Evolutionary conservation across 1,284 basidiomycete species (phyloP), one percentile per base, ranked within the genome.

Genomic region (Cutaneotrichosporon mucoides): DNA sequence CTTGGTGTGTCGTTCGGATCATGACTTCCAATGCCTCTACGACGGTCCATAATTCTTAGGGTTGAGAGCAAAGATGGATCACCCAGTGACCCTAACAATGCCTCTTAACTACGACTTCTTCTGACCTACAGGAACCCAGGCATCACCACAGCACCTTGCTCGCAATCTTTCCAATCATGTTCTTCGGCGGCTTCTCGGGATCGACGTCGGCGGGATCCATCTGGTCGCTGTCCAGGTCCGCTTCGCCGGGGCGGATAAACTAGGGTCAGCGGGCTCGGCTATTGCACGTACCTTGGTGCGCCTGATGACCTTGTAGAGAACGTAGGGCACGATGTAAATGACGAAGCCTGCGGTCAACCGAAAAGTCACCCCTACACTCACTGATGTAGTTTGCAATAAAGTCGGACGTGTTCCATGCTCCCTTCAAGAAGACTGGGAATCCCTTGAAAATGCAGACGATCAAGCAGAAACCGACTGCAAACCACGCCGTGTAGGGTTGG

Each of bases 91-190:
- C n/a, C n/a, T n/a, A n/a, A n/a, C n/a, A n/a, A n/a, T n/a, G n/a
- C n/a, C n/a, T n/a, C n/a, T n/a, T n/a, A n/a, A n/a, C n/a, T n/a
- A n/a, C n/a, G n/a, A n/a, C n/a, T n/a, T n/a, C n/a, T n/a, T n/a
- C n/a, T n/a, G n/a, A n/a, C n/a, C n/a, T n/a, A n/a, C n/a, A n/a
- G n/a, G n/a, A n/a, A n/a, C n/a, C n/a, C n/a, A n/a, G n/a, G n/a
- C 15, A 16, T 41, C 9, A 41, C 40, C 40, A 45, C 6, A 45
- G 10, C 6, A 45, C n/a, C 44, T 45, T 45, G 15, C 44, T 54
- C 87, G 79, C 46, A 83, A 85, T 11, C 8, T 24, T 37, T 6
- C 51, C 51, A 41, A 52, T 12, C 10, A 11, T 15, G 38, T 13
- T 42, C 6, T 15, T 52, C 3, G 51, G 40, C 16, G 7, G 6